Percentiles rank a stretch among this genome's conserved stretches.
phyloP scores from a whole-genome alignment of 2,329 filamentous ascomycete genomes.

The Nakataea oryzae region DNA sequence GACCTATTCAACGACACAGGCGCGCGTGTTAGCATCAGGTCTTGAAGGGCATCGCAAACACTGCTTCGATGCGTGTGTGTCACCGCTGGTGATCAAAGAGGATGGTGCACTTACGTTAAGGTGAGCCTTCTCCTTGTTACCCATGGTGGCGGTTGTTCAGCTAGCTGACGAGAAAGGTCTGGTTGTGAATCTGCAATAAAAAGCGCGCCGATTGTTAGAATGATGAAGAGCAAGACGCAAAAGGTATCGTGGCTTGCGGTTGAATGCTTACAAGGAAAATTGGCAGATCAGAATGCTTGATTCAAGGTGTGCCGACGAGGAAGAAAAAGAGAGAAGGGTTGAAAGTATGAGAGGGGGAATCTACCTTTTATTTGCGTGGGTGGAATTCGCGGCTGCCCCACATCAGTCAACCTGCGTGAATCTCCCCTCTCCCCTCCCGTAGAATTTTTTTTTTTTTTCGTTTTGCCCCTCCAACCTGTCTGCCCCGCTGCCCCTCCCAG shows the following conservation, averaged over 20 bases:
- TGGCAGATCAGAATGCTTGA: conserved; percentile 26
- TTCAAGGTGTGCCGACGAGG: conserved; percentile 27
- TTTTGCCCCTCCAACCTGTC: not conserved
- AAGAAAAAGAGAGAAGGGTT: conserved; percentile 14
- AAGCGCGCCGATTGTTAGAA: not conserved
- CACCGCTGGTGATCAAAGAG: not conserved
- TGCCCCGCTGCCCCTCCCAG: not conserved
- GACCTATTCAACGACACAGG: conserved; percentile 8
- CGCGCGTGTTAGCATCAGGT: conserved; percentile 10
- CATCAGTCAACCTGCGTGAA: not conserved
- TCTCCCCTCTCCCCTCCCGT: not conserved
- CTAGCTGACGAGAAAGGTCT: conserved; percentile 5
- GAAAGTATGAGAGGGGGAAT: conserved; percentile 6
- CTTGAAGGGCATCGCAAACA: not conserved
- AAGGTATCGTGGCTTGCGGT: conserved; percentile 4
- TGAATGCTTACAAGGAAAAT: conserved; percentile 7
- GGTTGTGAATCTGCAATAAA: not conserved
- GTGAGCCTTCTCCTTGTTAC: conserved; percentile 93
- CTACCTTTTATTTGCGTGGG: conserved; percentile 1
- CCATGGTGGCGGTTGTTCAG: conserved; percentile 23
- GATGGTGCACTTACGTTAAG: conserved; percentile 60
- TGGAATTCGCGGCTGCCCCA: not conserved
- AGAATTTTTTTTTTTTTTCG: not conserved
- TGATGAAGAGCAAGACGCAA: conserved; percentile 7
- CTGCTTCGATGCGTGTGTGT: not conserved